Evolutionary conservation across 2,329 filamentous ascomycete species (phyloP).

Genomic region (Xenosphaeropsis pyriputrescens): DNA sequence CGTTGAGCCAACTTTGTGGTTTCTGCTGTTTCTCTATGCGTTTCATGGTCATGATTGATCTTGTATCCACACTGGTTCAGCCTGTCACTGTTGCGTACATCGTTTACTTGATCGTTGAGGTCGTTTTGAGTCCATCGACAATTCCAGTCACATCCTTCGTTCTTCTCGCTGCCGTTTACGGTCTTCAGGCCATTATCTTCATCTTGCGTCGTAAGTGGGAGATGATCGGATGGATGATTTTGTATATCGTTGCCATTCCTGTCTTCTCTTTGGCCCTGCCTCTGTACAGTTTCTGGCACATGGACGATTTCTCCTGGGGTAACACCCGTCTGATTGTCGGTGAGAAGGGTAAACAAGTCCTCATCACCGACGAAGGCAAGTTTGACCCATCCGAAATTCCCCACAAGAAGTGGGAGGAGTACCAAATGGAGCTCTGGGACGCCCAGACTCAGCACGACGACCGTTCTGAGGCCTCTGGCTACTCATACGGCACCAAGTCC

Average conservation of each 20-base stretch:
- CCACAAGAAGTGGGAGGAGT: constrained; percentile 98
- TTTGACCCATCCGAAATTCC: constrained; percentile 89
- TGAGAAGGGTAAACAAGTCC: constrained; percentile 80
- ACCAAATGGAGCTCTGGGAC: constrained; percentile 96
- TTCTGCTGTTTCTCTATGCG: constrained; percentile 99
- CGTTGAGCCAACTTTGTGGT: constrained; percentile 84
- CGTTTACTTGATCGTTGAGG: constrained; percentile 68
- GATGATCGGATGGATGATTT: constrained; percentile 98
- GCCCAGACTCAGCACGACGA: constrained; percentile 62
- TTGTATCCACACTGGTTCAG: constrained; percentile 82
- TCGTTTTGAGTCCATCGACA: constrained; percentile 43
- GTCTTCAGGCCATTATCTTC: constrained; percentile 93
- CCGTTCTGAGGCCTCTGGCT: constrained; percentile 79
- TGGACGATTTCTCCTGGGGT: constrained; percentile 99
- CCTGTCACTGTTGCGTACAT: constrained; percentile 87
- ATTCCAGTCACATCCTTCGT: constrained; percentile 81
- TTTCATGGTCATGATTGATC: constrained; percentile 89
- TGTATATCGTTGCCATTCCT: constrained; percentile 83
- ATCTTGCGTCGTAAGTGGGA: constrained; percentile 96
- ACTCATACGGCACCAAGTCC: constrained; percentile 84
- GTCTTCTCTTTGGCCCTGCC: constrained; percentile 85
- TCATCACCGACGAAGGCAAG: constrained; percentile 94
- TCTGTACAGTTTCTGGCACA: constrained; percentile 95
- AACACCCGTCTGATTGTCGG: constrained; percentile 96
- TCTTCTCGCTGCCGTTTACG: constrained; percentile 87